These are phyloP conservation scores for Fraxinus quadrangulata DNA, from an alignment of 257 asterid genomes.

Conservation along the genomic window DNA sequence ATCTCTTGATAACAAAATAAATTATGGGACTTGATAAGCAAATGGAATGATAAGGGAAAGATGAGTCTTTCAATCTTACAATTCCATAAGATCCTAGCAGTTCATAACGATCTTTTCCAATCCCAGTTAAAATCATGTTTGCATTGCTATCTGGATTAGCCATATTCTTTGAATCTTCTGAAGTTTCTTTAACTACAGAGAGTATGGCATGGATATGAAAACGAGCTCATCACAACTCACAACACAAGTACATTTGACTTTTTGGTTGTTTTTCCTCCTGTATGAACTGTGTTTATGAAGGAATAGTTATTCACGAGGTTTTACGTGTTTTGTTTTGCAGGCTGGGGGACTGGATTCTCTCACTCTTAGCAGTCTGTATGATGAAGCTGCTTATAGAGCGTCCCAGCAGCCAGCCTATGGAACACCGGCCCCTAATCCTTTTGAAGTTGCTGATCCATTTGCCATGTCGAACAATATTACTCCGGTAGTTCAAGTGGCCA, in stretches of 20 bases:
- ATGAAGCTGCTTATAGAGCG: slow-evolving; percentile 84
- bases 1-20: background rate
- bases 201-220: background rate
- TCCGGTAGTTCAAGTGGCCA: slow-evolving; percentile 52
- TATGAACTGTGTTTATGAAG: too few relatives aligned
- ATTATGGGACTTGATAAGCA: background rate
- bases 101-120: too few relatives aligned
- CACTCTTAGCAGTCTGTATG: slow-evolving; percentile 73
- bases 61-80: background rate
- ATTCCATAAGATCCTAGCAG: too few relatives aligned
- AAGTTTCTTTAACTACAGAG: too few relatives aligned
- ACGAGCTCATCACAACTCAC: background rate
- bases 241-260: too few relatives aligned
- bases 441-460: slow-evolving; percentile 75
- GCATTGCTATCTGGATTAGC: too few relatives aligned
- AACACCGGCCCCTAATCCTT: slow-evolving; percentile 91
- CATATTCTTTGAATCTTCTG: background rate
- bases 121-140: too few relatives aligned
- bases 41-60: background rate
- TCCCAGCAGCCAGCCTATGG: slow-evolving; percentile 83
- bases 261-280: too few relatives aligned
- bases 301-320: too few relatives aligned
- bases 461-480: slow-evolving; percentile 49
- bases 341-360: slow-evolving; percentile 96
- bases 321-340: slow-evolving; percentile 36